Evolutionary conservation across 139 green algal genomes (phyloP).

Genomic region (Yamagishiella unicocca): DNA sequence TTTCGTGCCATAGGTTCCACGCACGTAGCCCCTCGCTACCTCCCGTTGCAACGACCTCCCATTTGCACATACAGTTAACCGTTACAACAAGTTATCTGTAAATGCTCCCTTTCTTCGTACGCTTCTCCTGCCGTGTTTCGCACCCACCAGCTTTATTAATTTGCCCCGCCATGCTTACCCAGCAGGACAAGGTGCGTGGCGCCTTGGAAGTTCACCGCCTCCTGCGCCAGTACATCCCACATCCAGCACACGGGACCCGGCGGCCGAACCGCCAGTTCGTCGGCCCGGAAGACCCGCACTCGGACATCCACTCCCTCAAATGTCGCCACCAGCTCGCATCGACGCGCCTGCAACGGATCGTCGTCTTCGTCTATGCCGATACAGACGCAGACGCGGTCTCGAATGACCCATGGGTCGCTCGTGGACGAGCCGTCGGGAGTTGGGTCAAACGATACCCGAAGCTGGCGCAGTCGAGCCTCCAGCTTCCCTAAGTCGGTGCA

Average conservation of each 20-base stretch:
- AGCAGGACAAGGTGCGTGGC: slow-evolving; percentile 15
- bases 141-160: too few species aligned
- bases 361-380: slow-evolving; percentile 26
- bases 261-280: neutral
- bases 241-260: slow-evolving; percentile 22
- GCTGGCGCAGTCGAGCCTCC: neutral
- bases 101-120: too few species aligned
- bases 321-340: neutral
- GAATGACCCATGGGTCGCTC: neutral
- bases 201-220: neutral
- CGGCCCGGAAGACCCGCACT: neutral
- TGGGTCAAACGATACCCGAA: neutral
- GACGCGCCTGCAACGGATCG: neutral
- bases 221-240: slow-evolving; percentile 10
- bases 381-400: neutral
- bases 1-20: too few species aligned
- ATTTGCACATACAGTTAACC: too few species aligned
- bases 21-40: too few species aligned
- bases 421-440: neutral
- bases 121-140: too few species aligned
- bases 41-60: too few species aligned
- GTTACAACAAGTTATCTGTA: too few species aligned
- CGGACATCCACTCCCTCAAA: neutral
- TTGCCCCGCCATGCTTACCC: too few species aligned
- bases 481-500: neutral